Base-by-base conservation (phyloP, 2,329 filamentous ascomycete genomes). In the Ophiosphaerella korrae region DNA sequence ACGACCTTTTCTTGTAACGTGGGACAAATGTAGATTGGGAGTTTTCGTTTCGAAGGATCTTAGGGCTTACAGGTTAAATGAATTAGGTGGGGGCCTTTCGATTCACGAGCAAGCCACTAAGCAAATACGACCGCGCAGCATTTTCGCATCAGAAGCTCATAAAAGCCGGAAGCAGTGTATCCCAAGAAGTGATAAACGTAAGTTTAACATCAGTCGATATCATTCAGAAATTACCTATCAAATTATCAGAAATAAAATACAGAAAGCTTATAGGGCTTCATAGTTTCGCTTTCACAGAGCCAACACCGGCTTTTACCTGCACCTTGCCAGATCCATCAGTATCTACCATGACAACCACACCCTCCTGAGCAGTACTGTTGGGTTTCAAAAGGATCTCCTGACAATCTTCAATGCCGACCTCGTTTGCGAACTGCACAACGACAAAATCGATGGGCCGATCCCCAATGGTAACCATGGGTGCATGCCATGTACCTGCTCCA, bases 391-490 rank as follows among this genome's bases (percentile, higher is more conserved):
- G 76, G 14, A 90, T 85, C 74, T 96, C 87, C 78, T 99, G 91
- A 66, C 91, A 96, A 74, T 99, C 94, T 76, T 97, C 93, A 1
- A 82, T 76, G 0, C 77, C 83, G 11, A 94, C 87, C 2, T 89
- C 92, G 73, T 95, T 97, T 31, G 87, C 86, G 77, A 89, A 94
- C 77, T 97, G 93, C 60, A 89, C 84, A 2, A 97, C 93, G 5
- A 73, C 69, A 73, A 97, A 97, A 69, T 94, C 90, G 41, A 97
- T 79, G 16, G 86, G 80, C 46, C 78, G 75, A 38, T 76, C 72
- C 1, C 92, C 92, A 42, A 97, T 74, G 13, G 90, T 92, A 12
- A 92, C 89, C 93, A 99, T 97, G 0, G 94, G 94, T 54, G 93
- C 92, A 78, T 99, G 94, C 93, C 88, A 99, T 46, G 92, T 97